phyloP scores from a whole-genome alignment of 768 basidiomycete species.

The Podaxis sp. region DNA sequence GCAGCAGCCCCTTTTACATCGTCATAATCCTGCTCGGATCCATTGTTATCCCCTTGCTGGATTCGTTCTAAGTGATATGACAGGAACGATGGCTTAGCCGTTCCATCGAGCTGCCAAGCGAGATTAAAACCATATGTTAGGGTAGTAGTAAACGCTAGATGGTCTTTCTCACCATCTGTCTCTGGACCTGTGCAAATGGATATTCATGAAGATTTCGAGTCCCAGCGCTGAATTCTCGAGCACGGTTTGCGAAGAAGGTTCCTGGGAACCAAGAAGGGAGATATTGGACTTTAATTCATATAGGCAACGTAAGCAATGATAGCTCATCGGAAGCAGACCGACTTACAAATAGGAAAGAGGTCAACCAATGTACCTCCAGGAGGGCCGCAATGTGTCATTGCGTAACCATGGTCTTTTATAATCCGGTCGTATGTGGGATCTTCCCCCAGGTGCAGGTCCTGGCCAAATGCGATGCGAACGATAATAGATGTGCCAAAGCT shows the following conservation, averaged over 20 bases:
- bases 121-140: not conserved
- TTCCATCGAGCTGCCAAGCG: conserved; percentile 21
- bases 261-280: conserved; percentile 12
- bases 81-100: conserved; percentile 38
- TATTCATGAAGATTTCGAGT: not conserved
- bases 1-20: not conserved
- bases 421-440: not conserved
- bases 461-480: conserved; percentile 6
- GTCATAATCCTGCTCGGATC: not conserved
- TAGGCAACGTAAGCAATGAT: not conserved
- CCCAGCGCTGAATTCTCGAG: not conserved
- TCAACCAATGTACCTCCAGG: conserved; percentile 4
- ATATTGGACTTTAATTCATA: not conserved
- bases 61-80: conserved; percentile 49
- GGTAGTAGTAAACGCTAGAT: not conserved
- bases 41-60: not conserved
- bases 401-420: not conserved
- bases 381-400: conserved; percentile 6
- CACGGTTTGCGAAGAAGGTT: not conserved
- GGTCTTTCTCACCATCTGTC: conserved; percentile 8
- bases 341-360: conserved; percentile 7
- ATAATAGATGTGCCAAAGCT: not conserved
- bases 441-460: not conserved
- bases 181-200: conserved; percentile 12
- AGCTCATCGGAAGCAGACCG: not conserved